These are phyloP conservation scores for Aspergillus aculeatinus DNA, from an alignment of 2,329 filamentous ascomycete species.

Conservation along the genomic window DNA sequence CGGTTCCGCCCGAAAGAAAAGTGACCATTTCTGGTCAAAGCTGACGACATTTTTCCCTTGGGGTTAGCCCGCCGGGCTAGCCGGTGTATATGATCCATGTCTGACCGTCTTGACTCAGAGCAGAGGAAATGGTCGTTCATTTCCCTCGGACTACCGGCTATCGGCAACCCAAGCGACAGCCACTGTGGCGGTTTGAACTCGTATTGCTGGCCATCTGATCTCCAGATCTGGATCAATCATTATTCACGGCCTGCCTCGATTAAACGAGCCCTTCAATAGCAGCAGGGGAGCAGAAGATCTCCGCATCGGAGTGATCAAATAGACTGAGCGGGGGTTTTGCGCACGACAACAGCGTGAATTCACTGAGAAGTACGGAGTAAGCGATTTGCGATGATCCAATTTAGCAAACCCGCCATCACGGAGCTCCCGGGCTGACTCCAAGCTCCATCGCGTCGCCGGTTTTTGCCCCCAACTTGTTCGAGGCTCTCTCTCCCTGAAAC, in stretches of 20 bases:
- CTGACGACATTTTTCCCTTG: slow-evolving; percentile 15
- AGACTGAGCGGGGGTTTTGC: neutral
- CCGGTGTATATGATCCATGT: slow-evolving; percentile 1
- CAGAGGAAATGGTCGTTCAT: neutral
- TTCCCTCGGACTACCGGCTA: slow-evolving; percentile 6
- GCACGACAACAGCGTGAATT: neutral
- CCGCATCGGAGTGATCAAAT: neutral
- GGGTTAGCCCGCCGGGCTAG: slow-evolving; percentile 9
- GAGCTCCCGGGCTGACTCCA: neutral
- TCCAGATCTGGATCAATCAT: neutral
- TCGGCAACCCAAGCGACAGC: slow-evolving; percentile 4
- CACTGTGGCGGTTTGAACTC: slow-evolving; percentile 16
- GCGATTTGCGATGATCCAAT: neutral
- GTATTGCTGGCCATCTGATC: slow-evolving; percentile 15
- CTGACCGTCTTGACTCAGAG: neutral
- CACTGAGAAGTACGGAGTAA: neutral
- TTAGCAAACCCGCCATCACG: neutral
- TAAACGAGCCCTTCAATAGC: too few species aligned
- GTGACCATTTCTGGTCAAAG: slow-evolving; percentile 15
- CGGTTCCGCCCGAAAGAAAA: slow-evolving; percentile 20
- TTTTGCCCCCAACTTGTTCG: neutral
- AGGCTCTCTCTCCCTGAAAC: neutral
- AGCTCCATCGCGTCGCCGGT: neutral
- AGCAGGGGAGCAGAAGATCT: neutral
- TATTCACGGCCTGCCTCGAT: neutral